Percentiles rank a stretch among this genome's conserved stretches.
These are phyloP conservation scores for Blastobotrys elegans DNA, from an alignment of 1,139 yeast genomes.

Conservation along the genomic window DNA sequence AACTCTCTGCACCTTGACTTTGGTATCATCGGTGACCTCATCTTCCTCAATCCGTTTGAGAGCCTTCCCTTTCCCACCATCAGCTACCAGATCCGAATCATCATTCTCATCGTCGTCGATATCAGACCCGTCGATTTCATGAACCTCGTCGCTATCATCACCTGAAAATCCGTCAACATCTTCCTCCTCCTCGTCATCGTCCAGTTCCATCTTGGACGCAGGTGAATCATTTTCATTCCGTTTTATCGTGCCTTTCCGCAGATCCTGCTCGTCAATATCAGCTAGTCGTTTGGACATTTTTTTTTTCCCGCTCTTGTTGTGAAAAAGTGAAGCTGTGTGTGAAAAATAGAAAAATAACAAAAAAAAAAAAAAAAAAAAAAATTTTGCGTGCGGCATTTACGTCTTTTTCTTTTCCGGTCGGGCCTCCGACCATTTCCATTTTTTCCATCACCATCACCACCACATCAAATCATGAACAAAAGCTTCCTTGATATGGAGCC, in stretches of 20 bases:
- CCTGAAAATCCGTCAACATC: constrained; percentile 95
- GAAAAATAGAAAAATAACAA: constrained; percentile 2
- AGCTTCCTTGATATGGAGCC: constrained; percentile 76
- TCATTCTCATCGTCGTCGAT: constrained; percentile 55
- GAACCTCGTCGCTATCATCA: constrained; percentile 82
- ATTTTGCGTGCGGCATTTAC: not conserved
- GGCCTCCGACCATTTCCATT: too few species aligned
- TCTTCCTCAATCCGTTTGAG: constrained; percentile 40
- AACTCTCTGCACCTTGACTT: constrained; percentile 34
- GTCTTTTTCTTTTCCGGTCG: too few species aligned
- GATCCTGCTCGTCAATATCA: constrained; percentile 15
- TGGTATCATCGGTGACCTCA: constrained; percentile 35
- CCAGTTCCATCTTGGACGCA: constrained; percentile 33
- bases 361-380: not conserved
- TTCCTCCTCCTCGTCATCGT: constrained; percentile 53
- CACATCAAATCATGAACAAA: constrained; percentile 10
- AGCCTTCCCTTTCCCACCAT: constrained; percentile 30
- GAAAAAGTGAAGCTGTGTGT: too few species aligned
- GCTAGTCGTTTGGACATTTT: constrained; percentile 27
- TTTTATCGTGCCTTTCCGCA: constrained; percentile 24
- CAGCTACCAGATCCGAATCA: constrained; percentile 34
- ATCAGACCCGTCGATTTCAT: constrained; percentile 45
- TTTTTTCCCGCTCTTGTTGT: too few species aligned
- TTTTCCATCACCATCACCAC: too few species aligned
- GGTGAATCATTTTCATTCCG: constrained; percentile 29